Base-by-base conservation (phyloP, 441 rosid species). In the Arabidopsis lyrata region DNA sequence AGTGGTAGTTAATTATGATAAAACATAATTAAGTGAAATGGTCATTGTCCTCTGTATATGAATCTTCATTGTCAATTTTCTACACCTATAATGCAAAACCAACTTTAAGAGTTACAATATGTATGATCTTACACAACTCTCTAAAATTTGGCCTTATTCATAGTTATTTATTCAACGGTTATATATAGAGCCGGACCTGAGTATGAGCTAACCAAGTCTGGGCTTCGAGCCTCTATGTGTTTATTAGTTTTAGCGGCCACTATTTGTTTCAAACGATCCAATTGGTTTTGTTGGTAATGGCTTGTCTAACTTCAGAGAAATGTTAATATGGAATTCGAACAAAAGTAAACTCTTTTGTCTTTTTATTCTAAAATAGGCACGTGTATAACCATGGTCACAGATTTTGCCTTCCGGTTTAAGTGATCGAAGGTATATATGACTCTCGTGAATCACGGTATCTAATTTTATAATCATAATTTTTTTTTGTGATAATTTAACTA, bases 1-100 rank as follows among this genome's bases (percentile, higher is more conserved):
- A 62, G 38, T 63, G 59, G 79, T 36, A 5, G n/a, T 67, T 67
- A 52, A 63, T 45, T 55, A 76, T 45, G 59, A 62, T 57, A 14
- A 18, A 60, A 53, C 58, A 24, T 42, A 12, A 12, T 13, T 47
- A 68, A 56, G 13, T 15, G 52, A 50, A 42, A 41, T 34, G 7
- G 42, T 18, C 64, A 50, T 8, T 50, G 47, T 67, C 41, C 53
- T 62, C 44, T 29, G 15, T 66, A 14, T 50, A 31, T 42, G 60
- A 49, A 66, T 59, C 34, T 59, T 49, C 53, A 49, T 18, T 75
- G 34, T 53, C 54, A 66, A 32, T 74, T 8, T 44, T 61, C 3
- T 39, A 29, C 12, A 35, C 8, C 4, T 36, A 39, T 29, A 58
- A 39, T 31, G 63, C 3, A 42, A 68, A 27, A 29, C 62, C 39